Base-by-base conservation (phyloP, 768 basidiomycete species). In the Pleurotus cornucopiae region DNA sequence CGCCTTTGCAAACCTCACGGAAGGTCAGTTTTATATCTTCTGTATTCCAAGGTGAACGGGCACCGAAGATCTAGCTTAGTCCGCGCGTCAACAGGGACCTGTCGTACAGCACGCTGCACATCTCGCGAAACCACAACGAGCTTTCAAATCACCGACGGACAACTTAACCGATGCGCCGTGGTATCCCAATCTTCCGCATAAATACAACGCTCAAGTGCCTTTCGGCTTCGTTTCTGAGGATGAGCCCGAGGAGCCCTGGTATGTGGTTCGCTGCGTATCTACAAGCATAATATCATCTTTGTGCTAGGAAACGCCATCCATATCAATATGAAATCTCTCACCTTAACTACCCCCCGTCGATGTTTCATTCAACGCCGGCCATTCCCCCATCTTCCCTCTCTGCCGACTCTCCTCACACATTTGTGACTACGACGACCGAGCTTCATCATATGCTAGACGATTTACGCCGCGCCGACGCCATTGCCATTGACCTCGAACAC, bases 401-500 rank as follows among this genome's bases (percentile, higher is more conserved):
- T 49, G 83, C 85, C 7, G 73, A 80, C 9, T 85, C 84, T 0
- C 80, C 87, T 11, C 85, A 89, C 62, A 81, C 78, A 14, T 94
- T 85, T 77, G 78, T 98, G 2, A 78, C 83, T 5, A 86, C 84
- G 9, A 64, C 74, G 0, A 71, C 74, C 14, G 73, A 75, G 4
- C 76, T 97, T 43, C 69, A 79, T 11, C 66, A 64, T 30, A 85
- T 97, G 82, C 74, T 95, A 3, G 78, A 77, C 11, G 78, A 81
- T 56, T 77, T 98, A n/a, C 79, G 80, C 23, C 65, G 67, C 4
- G 79, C 77, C n/a, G 71, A 71, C 21, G 94, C 96, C 68, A 84
- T 98, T 53, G 96, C 97, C 0, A 79, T 99, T 21, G 97, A 99
- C 71, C 74, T 99, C 25, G 96, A 99, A 71, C 90, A 98, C 66